These are phyloP conservation scores for Sutorius eximius DNA, from an alignment of 1,284 basidiomycete species.

Conservation along the genomic window DNA sequence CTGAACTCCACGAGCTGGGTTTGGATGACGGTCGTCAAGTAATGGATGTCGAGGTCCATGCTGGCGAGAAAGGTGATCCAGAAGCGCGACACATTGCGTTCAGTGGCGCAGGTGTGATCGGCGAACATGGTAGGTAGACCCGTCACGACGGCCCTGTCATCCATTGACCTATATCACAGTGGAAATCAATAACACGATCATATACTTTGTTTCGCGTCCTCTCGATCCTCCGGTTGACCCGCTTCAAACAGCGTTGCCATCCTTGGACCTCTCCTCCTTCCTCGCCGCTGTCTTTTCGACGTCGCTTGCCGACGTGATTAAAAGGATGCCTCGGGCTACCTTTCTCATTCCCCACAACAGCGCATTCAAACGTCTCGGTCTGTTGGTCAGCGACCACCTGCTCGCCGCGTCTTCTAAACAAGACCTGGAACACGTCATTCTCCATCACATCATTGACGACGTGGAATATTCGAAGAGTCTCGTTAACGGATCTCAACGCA, in stretches of 20 bases:
- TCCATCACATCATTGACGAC: conserved; percentile 81
- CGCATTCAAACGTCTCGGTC: conserved; percentile 85
- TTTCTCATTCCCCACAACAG: conserved; percentile 87
- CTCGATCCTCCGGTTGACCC: conserved; percentile 82
- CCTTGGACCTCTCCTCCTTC: conserved; percentile 84
- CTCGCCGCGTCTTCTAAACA: conserved; percentile 72
- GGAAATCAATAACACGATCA: conserved; percentile 72
- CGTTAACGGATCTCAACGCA: conserved; percentile 61
- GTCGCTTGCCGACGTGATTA: conserved; percentile 70
- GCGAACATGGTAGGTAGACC: conserved; percentile 63
- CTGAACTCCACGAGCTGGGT: conserved; percentile 68
- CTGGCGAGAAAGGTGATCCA: conserved; percentile 45
- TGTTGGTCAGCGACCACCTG: conserved; percentile 84
- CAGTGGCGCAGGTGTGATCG: conserved; percentile 80
- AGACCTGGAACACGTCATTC: conserved; percentile 80
- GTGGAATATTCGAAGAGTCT: conserved; percentile 75
- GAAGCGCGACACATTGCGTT: conserved; percentile 70
- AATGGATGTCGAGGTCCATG: conserved; percentile 65
- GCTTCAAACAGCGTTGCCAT: conserved; percentile 80
- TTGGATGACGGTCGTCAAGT: conserved; percentile 74
- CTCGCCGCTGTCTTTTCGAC: conserved; percentile 88
- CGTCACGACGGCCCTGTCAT: neutral
- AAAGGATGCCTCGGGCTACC: conserved; percentile 70
- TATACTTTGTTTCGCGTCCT: conserved; percentile 89
- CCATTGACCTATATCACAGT: conserved; percentile 44